Conservation (phyloP, 2,329 filamentous ascomycete genomes). For the Hypoxylon sp. region DNA sequence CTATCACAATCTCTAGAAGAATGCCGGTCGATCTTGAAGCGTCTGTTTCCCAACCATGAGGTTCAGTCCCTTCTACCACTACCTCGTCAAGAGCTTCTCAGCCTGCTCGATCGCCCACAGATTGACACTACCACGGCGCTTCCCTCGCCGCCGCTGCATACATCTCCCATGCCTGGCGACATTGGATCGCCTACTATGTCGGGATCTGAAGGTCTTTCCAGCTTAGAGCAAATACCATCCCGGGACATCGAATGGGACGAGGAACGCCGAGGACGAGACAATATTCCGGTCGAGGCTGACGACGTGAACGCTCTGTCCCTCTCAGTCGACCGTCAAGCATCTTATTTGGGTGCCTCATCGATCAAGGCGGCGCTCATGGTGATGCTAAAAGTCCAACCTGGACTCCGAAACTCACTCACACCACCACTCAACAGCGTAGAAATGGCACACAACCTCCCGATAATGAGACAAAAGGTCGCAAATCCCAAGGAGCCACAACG, state of each 20-base stretch:
- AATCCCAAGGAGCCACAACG: conserved; percentile 62
- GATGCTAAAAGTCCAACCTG: conserved; percentile 70
- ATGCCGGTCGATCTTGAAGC: conserved; percentile 72
- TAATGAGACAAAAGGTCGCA: conserved; percentile 59
- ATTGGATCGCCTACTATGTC: conserved; percentile 64
- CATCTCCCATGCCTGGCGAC: conserved; percentile 62
- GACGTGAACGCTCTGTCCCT: conserved; percentile 78
- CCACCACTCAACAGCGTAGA: conserved; percentile 63
- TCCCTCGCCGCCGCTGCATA: conserved; percentile 67
- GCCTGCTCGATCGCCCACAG: conserved; percentile 64
- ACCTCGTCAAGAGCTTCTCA: conserved; percentile 71
- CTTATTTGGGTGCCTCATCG: conserved; percentile 80
- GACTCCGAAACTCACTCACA: conserved; percentile 60
- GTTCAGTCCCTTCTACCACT: conserved; percentile 65
- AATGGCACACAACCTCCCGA: conserved; percentile 61
- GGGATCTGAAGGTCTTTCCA: conserved; percentile 63
- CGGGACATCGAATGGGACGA: conserved; percentile 77
- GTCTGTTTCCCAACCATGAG: conserved; percentile 71
- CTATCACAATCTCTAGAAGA: conserved; percentile 75
- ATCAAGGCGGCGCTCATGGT: conserved; percentile 81
- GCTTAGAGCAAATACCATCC: conserved; percentile 77
- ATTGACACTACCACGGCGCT: conserved; percentile 60
- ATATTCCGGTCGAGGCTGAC: conserved; percentile 74
- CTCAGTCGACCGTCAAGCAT: conserved; percentile 68
- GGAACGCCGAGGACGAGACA: conserved; percentile 65